These are phyloP conservation scores for Lepiota brunneoincarnata DNA, from an alignment of 768 basidiomycete species.

Conservation along the genomic window DNA sequence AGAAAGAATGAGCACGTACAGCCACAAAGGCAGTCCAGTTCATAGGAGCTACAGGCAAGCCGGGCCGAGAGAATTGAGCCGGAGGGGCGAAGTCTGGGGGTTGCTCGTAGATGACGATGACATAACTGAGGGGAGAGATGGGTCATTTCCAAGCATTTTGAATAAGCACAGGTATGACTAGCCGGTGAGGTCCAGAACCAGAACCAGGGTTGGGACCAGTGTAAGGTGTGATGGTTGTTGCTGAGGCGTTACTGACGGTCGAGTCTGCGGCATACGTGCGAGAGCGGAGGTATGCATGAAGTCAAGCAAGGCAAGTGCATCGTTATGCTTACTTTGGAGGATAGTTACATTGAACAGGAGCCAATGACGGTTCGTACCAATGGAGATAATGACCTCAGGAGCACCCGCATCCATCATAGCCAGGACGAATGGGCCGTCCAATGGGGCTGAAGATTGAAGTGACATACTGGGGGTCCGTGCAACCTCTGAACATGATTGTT, in stretches of 20 bases:
- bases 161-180: not conserved
- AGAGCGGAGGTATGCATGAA: not conserved
- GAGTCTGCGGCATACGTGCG: slow-evolving; percentile 20
- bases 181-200: slow-evolving; percentile 76
- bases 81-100: slow-evolving; percentile 62
- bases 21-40: too few relatives aligned
- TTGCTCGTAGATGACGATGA: slow-evolving; percentile 62
- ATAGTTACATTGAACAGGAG: slow-evolving; percentile 61
- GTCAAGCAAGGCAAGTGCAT: not conserved
- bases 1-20: too few relatives aligned
- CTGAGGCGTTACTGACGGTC: slow-evolving; percentile 40
- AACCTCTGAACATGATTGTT: slow-evolving; percentile 41
- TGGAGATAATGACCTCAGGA: slow-evolving; percentile 46
- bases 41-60: slow-evolving; percentile 50
- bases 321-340: slow-evolving; percentile 34
- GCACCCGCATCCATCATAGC: slow-evolving; percentile 65
- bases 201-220: slow-evolving; percentile 68
- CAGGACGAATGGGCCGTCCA: slow-evolving; percentile 60
- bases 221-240: slow-evolving; percentile 56
- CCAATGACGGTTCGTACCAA: slow-evolving; percentile 76
- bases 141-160: not conserved
- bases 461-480: slow-evolving; percentile 49
- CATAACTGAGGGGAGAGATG: slow-evolving; percentile 47
- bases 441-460: slow-evolving; percentile 33
- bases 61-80: slow-evolving; percentile 43